Base-by-base conservation (phyloP, 2,329 filamentous ascomycete genomes). In the Hymenoscyphus salicellus region DNA sequence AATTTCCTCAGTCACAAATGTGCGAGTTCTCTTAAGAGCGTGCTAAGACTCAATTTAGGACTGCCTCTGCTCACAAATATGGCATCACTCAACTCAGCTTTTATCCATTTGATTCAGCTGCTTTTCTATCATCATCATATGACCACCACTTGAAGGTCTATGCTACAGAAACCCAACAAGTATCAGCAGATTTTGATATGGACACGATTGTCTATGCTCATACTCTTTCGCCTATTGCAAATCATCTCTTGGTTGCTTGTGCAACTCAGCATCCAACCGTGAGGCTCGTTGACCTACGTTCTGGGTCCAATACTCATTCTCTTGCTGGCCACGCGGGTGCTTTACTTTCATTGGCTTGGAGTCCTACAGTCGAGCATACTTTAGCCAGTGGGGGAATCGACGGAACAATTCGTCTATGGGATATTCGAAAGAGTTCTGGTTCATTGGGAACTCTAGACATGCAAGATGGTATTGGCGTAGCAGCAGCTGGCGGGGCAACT, bases 211-310 rank as follows among this genome's bases (percentile, higher is more conserved):
- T 92, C 58, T 92, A 92, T 77, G 88, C 89, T 0, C 93, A 97
- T 75, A 87, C 90, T 0, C 83, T 91, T 30, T 96, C 93, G 0
- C 84, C 88, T 52, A 79, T 93, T 64, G 84, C 92, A 63, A 79
- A 86, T 61, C 83, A 93, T 72, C 82, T 96, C 0, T 84, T 97
- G 3, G 90, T 97, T 10, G 93, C 94, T 10, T 95, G 92, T 72
- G 93, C 91, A 0, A 96, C 93, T 0, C 92, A 96, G 68, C 88
- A 95, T 74, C 91, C 92, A 6, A 84, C 90, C 30, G 90, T 97
- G 16, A 88, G 93, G 17, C 84, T 98, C 6, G 86, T 97, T 5
- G 94, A 98, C 74, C 82, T 97, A 38, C 89, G 91, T 61, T 93
- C 93, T 0, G 92, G 92, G 2, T 85, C 92, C 17, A 86, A 84